These are phyloP conservation scores for Cornus florida DNA, from an alignment of 148 eudicot species.

Conservation along the genomic window DNA sequence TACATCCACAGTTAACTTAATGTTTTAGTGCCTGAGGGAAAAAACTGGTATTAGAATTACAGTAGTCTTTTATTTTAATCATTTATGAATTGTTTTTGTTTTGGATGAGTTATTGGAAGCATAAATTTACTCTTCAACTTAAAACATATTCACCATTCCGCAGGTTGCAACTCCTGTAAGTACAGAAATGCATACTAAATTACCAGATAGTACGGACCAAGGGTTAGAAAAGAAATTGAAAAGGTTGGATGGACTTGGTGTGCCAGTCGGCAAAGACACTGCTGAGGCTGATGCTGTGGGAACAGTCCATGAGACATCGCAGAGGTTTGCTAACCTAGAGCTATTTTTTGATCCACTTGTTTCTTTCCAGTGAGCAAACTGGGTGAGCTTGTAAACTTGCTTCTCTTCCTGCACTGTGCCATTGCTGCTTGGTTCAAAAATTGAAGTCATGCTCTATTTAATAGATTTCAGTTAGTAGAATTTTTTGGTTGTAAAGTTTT, in stretches of 20 bases:
- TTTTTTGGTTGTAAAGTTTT: not conserved
- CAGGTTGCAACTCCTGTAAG: slow-evolving; percentile 51
- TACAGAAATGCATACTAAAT: slow-evolving; percentile 36
- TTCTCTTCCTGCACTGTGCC: not conserved
- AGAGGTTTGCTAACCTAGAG: slow-evolving; percentile 31
- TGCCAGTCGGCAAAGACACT: slow-evolving; percentile 33
- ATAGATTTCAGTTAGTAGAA: too few relatives aligned
- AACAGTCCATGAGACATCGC: slow-evolving; percentile 34
- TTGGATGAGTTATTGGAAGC: not conserved
- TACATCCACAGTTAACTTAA: not conserved
- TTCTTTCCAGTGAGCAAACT: not conserved
- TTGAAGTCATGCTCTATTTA: not conserved
- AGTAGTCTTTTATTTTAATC: not conserved
- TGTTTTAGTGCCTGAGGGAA: not conserved
- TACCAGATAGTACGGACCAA: slow-evolving; percentile 32
- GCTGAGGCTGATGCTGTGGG: slow-evolving; percentile 41
- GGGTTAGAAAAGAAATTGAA: slow-evolving; percentile 43
- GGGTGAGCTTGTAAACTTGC: not conserved
- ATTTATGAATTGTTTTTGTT: slow-evolving; percentile 21
- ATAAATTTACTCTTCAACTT: not conserved
- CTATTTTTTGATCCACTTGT: not conserved
- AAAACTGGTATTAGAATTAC: not conserved
- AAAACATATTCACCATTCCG: slow-evolving; percentile 10
- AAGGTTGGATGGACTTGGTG: slow-evolving; percentile 30
- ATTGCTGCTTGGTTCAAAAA: not conserved